Conservation (phyloP, 345 rosid species). For the Triadica sebifera region DNA sequence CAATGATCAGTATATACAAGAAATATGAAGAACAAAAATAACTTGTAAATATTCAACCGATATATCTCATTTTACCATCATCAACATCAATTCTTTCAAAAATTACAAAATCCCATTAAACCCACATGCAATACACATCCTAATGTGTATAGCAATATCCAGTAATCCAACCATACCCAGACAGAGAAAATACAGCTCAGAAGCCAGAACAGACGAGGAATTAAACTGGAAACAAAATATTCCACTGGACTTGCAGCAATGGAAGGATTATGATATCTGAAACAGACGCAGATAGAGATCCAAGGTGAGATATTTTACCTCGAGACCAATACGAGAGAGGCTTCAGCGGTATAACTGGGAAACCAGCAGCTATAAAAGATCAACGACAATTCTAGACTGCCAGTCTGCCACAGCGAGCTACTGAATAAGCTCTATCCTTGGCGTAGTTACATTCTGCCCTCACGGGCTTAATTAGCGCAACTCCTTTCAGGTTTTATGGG, state of each 20-base stretch:
- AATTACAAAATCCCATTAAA: background rate
- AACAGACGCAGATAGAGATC: background rate
- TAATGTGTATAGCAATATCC: background rate
- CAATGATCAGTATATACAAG: background rate
- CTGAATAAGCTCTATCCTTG: background rate
- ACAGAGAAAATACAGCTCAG: background rate
- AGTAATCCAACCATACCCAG: background rate
- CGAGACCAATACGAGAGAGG: background rate
- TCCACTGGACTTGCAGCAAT: background rate
- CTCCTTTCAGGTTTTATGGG: background rate
- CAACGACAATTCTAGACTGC: background rate
- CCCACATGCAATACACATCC: background rate
- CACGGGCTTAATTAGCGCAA: background rate
- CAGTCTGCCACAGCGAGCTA: background rate
- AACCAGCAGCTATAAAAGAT: background rate
- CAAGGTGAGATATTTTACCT: background rate
- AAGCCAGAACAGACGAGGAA: background rate
- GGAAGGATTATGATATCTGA: background rate
- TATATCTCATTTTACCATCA: background rate
- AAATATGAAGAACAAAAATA: background rate
- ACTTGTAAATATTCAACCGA: background rate
- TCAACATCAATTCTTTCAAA: conserved; percentile 1
- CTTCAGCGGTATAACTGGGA: background rate
- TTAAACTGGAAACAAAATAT: background rate
- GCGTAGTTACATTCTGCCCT: conserved; percentile 1